Percentiles rank a stretch among this genome's conserved stretches.
phyloP scores from a whole-genome alignment of 2,329 filamentous ascomycete species.

The Apiospora sp. region DNA sequence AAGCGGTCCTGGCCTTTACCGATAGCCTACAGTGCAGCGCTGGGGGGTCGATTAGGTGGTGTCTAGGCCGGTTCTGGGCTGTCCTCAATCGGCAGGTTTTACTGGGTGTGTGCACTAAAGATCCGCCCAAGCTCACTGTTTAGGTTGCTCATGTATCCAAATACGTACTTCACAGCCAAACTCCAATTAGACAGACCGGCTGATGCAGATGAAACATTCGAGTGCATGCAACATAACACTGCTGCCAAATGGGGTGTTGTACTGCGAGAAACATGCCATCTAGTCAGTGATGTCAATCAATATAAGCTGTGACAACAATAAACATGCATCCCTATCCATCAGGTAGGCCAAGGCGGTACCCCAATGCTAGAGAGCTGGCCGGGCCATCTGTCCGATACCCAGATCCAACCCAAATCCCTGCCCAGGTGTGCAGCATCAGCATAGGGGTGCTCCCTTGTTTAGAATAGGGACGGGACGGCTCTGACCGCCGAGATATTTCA shows the following conservation, averaged over 20 bases:
- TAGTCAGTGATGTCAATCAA: slow-evolving; percentile 1
- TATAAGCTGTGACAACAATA: background rate
- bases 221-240: slow-evolving; percentile 10
- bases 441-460: background rate
- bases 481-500: background rate
- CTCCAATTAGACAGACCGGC: background rate
- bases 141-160: background rate
- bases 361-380: background rate
- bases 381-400: background rate
- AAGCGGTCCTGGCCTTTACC: slow-evolving; percentile 2
- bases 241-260: slow-evolving; percentile 1
- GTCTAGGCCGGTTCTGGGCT: background rate
- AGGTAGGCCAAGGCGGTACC: background rate
- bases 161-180: background rate
- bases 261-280: background rate
- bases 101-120: background rate
- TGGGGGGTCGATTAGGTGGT: background rate
- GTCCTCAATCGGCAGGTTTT: background rate
- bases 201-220: slow-evolving; percentile 9
- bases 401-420: background rate
- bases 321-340: background rate
- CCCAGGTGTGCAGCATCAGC: background rate
- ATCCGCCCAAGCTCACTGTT: slow-evolving; percentile 5
- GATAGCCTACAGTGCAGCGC: background rate
- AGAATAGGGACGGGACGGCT: background rate